Evolutionary conservation across 331 rosid species (phyloP).

Genomic region (Malus hybrid): DNA sequence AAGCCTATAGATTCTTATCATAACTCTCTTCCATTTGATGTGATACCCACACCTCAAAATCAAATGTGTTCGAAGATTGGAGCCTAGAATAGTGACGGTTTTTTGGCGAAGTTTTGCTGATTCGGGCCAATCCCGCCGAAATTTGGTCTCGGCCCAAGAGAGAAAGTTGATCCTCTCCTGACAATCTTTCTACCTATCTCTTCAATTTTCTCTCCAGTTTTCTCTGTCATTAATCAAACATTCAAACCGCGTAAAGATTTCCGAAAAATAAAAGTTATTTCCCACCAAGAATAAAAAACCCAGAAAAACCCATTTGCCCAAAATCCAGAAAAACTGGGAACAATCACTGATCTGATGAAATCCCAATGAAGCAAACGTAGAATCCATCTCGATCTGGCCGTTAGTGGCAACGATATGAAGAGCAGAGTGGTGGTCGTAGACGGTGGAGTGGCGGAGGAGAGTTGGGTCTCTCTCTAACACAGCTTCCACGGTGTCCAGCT

Average conservation of each 20-base stretch:
- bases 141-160: too few species aligned
- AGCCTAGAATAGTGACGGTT: too few species aligned
- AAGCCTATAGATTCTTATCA: too few species aligned
- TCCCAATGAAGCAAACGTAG: background rate
- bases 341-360: background rate
- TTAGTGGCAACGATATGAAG: slow-evolving; percentile 86
- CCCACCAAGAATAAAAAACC: background rate
- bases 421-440: slow-evolving; percentile 67
- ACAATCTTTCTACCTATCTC: too few species aligned
- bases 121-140: too few species aligned
- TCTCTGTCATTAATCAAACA: background rate
- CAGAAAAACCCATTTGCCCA: background rate
- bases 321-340: background rate
- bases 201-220: too few species aligned
- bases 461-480: slow-evolving; percentile 40
- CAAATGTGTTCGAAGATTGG: too few species aligned
- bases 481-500: slow-evolving; percentile 31
- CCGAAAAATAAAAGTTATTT: background rate
- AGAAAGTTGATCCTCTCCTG: too few species aligned
- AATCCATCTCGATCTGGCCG: slow-evolving; percentile 73
- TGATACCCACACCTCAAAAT: too few species aligned
- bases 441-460: slow-evolving; percentile 49
- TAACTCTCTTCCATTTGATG: too few species aligned
- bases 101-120: too few species aligned
- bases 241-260: background rate